Percentiles rank a stretch among this genome's conserved stretches.
Evolutionary conservation across 192 early-diverging fungal species (phyloP).

Genomic region (Coemansia sp.): DNA sequence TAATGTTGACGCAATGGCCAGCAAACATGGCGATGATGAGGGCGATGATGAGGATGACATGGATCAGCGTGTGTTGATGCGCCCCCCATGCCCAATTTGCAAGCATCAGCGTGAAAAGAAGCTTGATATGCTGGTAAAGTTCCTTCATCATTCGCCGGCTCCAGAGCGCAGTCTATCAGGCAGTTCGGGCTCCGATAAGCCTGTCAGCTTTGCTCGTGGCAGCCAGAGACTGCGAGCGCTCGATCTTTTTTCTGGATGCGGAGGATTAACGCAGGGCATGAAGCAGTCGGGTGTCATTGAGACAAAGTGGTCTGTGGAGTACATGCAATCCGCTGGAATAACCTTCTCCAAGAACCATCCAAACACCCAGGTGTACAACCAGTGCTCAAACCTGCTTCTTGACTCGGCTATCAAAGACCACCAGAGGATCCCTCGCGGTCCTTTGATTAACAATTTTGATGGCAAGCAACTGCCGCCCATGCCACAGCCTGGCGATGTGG

Average conservation of each 20-base stretch:
- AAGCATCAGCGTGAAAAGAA: conserved; percentile 32
- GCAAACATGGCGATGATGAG: not conserved
- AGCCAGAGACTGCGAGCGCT: conserved; percentile 54
- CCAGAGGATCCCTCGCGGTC: conserved; percentile 30
- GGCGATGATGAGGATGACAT: conserved; percentile 12
- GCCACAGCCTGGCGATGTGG: conserved; percentile 64
- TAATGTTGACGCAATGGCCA: not conserved
- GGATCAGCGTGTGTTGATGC: conserved; percentile 22
- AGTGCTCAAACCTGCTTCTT: conserved; percentile 64
- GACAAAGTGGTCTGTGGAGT: conserved; percentile 67
- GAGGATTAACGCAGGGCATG: conserved; percentile 67
- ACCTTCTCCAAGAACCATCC: conserved; percentile 69
- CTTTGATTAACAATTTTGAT: conserved; percentile 46
- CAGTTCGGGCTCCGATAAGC: not conserved
- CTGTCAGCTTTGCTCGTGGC: conserved; percentile 32
- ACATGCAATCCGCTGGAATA: conserved; percentile 57
- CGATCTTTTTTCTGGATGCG: conserved; percentile 73
- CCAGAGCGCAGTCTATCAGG: not conserved
- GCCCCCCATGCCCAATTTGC: conserved; percentile 27
- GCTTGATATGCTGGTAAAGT: conserved; percentile 11
- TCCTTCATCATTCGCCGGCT: conserved; percentile 16
- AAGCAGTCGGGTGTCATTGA: conserved; percentile 59
- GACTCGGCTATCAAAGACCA: conserved; percentile 62
- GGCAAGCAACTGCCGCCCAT: conserved; percentile 51
- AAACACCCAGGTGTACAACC: conserved; percentile 59